A percentile compares a stretch with the other conserved stretches of the same genome.
Conservation (phyloP, 768 basidiomycete genomes). For the Mycena polygramma region DNA sequence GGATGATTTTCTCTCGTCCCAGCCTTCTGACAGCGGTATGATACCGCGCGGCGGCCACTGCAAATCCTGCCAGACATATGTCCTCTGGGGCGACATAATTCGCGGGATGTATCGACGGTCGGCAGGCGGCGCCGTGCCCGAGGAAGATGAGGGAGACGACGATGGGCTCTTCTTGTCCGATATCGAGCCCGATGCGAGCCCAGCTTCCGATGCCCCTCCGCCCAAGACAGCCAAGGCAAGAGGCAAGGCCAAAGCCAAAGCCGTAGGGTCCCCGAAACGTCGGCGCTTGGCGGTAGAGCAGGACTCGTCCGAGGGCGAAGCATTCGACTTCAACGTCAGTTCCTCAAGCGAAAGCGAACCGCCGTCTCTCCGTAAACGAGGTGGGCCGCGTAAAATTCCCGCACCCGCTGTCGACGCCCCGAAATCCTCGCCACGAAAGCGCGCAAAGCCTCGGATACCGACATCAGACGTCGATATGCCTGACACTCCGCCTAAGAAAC, state of each 20-base stretch:
- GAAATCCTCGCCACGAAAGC: slow-evolving; percentile 25
- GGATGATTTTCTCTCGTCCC: slow-evolving; percentile 52
- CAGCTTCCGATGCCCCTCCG: slow-evolving; percentile 1
- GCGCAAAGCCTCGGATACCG: slow-evolving; percentile 12
- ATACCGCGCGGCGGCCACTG: slow-evolving; percentile 77
- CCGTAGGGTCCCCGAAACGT: slow-evolving; percentile 11
- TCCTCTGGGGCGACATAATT: slow-evolving; percentile 79
- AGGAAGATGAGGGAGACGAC: slow-evolving; percentile 48
- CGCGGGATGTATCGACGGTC: slow-evolving; percentile 71
- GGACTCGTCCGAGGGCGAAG: slow-evolving; percentile 41
- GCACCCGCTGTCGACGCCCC: neutral
- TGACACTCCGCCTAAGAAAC: slow-evolving; percentile 19
- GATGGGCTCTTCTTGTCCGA: slow-evolving; percentile 52
- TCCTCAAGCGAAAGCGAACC: slow-evolving; percentile 35
- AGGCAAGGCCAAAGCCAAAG: slow-evolving; percentile 27
- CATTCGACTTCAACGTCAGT: slow-evolving; percentile 42
- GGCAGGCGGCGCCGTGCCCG: slow-evolving; percentile 47
- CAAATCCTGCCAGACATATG: slow-evolving; percentile 63
- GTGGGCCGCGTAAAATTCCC: slow-evolving; percentile 37
- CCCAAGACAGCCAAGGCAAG: slow-evolving; percentile 23
- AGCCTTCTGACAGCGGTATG: slow-evolving; percentile 46
- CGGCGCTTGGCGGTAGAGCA: neutral
- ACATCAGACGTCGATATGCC: neutral
- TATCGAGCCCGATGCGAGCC: slow-evolving; percentile 33
- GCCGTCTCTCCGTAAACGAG: slow-evolving; percentile 44